Conservation (phyloP, 169 alveolate species). For the Eimeria sp. region DNA sequence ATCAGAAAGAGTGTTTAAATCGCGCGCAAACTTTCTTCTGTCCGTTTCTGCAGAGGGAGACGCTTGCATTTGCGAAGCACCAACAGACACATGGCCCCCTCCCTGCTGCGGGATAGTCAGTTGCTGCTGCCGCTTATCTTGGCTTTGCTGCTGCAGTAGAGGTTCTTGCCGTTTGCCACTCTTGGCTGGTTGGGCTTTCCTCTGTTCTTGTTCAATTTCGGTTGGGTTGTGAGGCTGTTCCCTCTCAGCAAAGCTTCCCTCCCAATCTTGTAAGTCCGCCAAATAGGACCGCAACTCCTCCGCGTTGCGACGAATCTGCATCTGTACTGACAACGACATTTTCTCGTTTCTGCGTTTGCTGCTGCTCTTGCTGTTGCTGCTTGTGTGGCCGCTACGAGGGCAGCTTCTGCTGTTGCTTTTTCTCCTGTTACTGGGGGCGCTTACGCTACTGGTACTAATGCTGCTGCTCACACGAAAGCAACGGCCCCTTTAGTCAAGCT, state of each 20-base stretch:
- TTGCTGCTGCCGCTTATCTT: constrained; percentile 18
- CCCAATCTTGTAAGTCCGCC: constrained; percentile 15
- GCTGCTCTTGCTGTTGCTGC: constrained; percentile 5
- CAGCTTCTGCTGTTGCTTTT: not conserved
- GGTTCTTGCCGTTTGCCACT: not conserved
- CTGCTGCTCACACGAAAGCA: not conserved
- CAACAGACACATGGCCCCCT: too few species aligned
- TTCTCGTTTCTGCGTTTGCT: not conserved
- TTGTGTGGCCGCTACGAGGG: not conserved
- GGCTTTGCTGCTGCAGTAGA: constrained; percentile 1
- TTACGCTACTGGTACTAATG: not conserved
- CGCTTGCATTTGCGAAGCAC: not conserved
- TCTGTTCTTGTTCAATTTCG: not conserved
- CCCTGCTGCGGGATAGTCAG: not conserved
- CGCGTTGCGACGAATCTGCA: constrained; percentile 68
- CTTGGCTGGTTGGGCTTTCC: not conserved
- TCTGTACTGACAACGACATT: constrained; percentile 48
- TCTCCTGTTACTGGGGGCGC: not conserved
- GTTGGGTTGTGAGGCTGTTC: not conserved
- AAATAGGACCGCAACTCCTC: constrained; percentile 49
- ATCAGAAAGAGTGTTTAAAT: constrained; percentile 17
- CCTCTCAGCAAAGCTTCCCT: not conserved
- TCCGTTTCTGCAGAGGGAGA: not conserved
- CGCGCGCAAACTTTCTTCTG: constrained; percentile 16
- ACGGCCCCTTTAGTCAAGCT: not conserved